Evolutionary conservation across 2,329 filamentous ascomycete genomes (phyloP).

Genomic region (Elsinoe arachidis): DNA sequence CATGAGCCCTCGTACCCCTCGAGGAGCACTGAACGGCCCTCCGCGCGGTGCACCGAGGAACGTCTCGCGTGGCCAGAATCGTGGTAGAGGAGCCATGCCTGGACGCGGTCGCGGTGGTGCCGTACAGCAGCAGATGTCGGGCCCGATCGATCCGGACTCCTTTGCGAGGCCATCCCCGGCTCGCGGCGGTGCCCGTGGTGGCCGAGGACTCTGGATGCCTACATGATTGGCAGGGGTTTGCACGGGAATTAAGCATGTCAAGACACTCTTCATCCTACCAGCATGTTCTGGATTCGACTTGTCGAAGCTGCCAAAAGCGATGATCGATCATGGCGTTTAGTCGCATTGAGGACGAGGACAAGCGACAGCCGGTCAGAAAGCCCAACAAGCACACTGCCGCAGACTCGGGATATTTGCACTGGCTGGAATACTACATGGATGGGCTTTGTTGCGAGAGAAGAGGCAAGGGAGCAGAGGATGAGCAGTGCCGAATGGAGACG

Average conservation of each 20-base stretch:
- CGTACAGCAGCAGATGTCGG: constrained; percentile 14
- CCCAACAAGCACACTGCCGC: no score
- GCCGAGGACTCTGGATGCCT: constrained; percentile 29
- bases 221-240: constrained; percentile 19
- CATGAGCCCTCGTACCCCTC: neutral
- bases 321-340: no score
- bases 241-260: neutral
- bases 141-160: constrained; percentile 31
- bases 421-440: no score
- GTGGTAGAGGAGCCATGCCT: constrained; percentile 21
- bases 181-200: constrained; percentile 22
- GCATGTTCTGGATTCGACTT: neutral
- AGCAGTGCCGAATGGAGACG: no score
- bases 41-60: neutral
- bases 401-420: no score
- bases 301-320: no score
- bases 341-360: no score
- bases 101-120: constrained; percentile 19
- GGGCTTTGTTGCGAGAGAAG: no score
- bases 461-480: no score
- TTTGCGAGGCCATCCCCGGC: constrained; percentile 27
- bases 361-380: no score
- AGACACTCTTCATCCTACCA: neutral
- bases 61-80: neutral
- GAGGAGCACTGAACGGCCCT: neutral